Evolutionary conservation across 495 filamentous ascomycete species (phyloP), one percentile per base, ranked within the genome.

Genomic region (Neurospora sp.): DNA sequence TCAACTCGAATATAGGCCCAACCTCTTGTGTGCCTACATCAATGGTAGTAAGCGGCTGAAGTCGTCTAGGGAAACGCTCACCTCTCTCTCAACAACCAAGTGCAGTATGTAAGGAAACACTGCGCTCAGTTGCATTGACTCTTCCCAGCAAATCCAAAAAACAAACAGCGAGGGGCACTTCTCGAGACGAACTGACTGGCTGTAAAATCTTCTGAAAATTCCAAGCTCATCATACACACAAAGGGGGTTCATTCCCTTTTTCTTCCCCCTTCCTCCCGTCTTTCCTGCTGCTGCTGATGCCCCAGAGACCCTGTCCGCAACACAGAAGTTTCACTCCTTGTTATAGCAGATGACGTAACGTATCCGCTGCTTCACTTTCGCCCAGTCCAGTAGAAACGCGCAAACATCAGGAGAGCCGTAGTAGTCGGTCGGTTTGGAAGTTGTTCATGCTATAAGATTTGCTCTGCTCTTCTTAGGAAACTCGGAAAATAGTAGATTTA

Each of bases 401-500:
- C 54, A 6, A 59, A 27, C 48, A 59, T 66, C 54, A 66, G 54
- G 54, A 37, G 27, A 18, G 54, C 54, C 54, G 27, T 66, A 66
- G 5, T 31, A 37, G 23, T 66, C 54, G 54, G 54, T 66, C 54
- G 54, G 54, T 66, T 66, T 66, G 54, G 27, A 66, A 35, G 54
- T 66, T 66, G 54, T 66, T 66, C 54, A 66, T 66, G 54, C 5
- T 66, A 66, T 66, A 66, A 66, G 54, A 66, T 66, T 66, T 66
- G 54, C 54, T 66, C 54, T 18, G 54, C 27, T 66, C 27, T 66
- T 66, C 54, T 66, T 18, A 66, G 54, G 54, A 66, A 66, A 18
- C 54, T 35, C 54, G 27, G 27, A 66, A 74, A 72, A 73, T 76
- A 78, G 72, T 74, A 81, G 73, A 79, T 94, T 94, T 94, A 99